Percentiles rank a stretch among this genome's conserved stretches.
Conservation (phyloP, 371 early-diverging fungal species). For the Agmasoma carcini region DNA sequence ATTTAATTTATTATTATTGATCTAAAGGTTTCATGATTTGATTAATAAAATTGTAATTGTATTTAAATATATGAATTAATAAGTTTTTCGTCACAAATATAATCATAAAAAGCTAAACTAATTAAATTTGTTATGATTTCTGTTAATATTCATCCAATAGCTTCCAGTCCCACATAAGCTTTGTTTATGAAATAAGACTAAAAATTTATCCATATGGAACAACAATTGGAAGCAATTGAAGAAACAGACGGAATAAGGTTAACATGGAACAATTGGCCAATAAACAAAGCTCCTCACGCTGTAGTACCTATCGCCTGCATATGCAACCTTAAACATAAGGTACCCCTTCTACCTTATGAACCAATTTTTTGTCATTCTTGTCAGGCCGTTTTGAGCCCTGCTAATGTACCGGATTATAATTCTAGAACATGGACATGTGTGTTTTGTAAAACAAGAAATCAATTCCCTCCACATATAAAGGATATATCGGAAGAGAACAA, state of each 20-base stretch:
- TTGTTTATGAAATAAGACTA: slow-evolving; percentile 26
- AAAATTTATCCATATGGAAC: slow-evolving; percentile 45
- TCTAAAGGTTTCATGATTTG: too few species aligned
- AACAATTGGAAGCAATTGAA: slow-evolving; percentile 53
- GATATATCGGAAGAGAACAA: slow-evolving; percentile 80
- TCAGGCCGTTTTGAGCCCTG: slow-evolving; percentile 83
- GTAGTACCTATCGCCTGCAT: slow-evolving; percentile 82
- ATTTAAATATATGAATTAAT: too few species aligned
- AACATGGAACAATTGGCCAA: slow-evolving; percentile 95
- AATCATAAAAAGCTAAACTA: neutral
- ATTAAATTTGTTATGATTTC: neutral
- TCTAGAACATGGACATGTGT: slow-evolving; percentile 93
- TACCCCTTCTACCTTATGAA: slow-evolving; percentile 67
- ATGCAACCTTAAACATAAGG: slow-evolving; percentile 84
- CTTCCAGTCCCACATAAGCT: slow-evolving; percentile 21
- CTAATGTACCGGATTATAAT: slow-evolving; percentile 80
- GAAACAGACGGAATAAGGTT: slow-evolving; percentile 58
- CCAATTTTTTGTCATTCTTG: slow-evolving; percentile 89
- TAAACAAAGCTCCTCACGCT: slow-evolving; percentile 72
- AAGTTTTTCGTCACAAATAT: too few species aligned
- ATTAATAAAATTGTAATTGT: too few species aligned
- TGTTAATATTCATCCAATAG: neutral
- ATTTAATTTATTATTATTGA: too few species aligned
- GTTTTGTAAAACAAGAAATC: slow-evolving; percentile 86
- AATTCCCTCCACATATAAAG: slow-evolving; percentile 88